Conservation (phyloP, 2,329 filamentous ascomycete genomes). For the Epicoccum sorghinum region DNA sequence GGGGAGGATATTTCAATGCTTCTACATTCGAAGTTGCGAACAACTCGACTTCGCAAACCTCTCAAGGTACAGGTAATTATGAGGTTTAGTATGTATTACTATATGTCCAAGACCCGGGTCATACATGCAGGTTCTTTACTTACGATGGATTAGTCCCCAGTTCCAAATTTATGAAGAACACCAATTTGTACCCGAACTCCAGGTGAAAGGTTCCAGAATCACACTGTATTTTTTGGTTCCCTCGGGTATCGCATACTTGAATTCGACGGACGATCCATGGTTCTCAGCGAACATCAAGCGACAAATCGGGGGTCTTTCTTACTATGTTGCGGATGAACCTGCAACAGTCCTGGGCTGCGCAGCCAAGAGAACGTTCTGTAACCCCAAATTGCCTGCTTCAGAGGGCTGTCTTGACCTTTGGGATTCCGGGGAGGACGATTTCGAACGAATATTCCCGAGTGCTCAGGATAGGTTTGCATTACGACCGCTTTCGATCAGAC, state of each 20-base stretch:
- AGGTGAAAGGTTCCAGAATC: neutral
- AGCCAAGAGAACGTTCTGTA: neutral
- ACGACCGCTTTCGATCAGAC: neutral
- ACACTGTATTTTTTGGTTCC: neutral
- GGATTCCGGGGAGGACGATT: neutral
- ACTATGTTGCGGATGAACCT: neutral
- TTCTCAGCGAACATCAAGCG: slow-evolving; percentile 2
- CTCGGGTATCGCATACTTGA: neutral
- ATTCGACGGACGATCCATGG: slow-evolving; percentile 3
- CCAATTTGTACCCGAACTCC: neutral
- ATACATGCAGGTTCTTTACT: too few species aligned
- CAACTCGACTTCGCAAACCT: neutral
- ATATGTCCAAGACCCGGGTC: neutral
- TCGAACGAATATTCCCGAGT: neutral
- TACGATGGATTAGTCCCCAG: neutral
- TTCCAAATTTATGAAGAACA: neutral
- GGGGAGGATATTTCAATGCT: neutral
- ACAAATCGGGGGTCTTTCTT: too few species aligned
- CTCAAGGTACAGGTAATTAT: neutral
- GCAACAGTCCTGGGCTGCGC: neutral
- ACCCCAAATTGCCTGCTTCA: neutral
- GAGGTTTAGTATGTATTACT: neutral
- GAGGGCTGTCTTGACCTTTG: neutral
- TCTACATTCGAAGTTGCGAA: neutral
- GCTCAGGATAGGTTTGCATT: neutral